Conservation (phyloP, 768 basidiomycete genomes). For the Pisolithus tinctorius region DNA sequence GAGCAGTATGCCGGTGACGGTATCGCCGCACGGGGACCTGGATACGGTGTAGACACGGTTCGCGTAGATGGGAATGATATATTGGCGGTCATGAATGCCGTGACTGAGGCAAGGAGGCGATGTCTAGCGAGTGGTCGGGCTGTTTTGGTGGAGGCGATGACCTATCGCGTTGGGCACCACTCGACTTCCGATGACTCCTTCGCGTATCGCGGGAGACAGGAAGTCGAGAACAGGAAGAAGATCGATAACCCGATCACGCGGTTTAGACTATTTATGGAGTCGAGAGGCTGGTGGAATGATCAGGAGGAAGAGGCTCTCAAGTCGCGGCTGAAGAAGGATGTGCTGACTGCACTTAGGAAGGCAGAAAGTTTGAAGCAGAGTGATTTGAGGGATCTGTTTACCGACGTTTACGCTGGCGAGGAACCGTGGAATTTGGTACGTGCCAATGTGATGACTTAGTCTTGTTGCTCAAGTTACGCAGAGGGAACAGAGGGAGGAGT, state of each 20-base stretch:
- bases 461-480: slow-evolving; percentile 23
- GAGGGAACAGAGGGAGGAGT: slow-evolving; percentile 81
- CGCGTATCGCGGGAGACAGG: slow-evolving; percentile 82
- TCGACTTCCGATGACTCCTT: slow-evolving; percentile 95
- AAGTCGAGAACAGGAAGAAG: slow-evolving; percentile 88
- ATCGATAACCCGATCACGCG: slow-evolving; percentile 85
- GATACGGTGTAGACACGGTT: slow-evolving; percentile 84
- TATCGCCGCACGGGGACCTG: slow-evolving; percentile 86
- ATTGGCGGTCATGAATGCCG: slow-evolving; percentile 71
- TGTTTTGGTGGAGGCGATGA: slow-evolving; percentile 86
- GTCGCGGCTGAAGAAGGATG: slow-evolving; percentile 58
- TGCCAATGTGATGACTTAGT: slow-evolving; percentile 3
- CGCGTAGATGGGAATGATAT: slow-evolving; percentile 93
- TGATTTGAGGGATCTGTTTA: slow-evolving; percentile 76
- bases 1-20: slow-evolving; percentile 94
- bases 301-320: slow-evolving; percentile 70
- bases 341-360: slow-evolving; percentile 70
- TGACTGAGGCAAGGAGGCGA: slow-evolving; percentile 61
- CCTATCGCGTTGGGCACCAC: slow-evolving; percentile 91
- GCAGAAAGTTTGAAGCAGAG: slow-evolving; percentile 66
- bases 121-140: slow-evolving; percentile 77
- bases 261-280: slow-evolving; percentile 81
- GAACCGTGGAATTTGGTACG: slow-evolving; percentile 81
- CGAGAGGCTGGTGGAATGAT: slow-evolving; percentile 77
- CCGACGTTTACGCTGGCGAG: slow-evolving; percentile 82